Evolutionary conservation across 768 basidiomycete genomes (phyloP), one percentile per base, ranked within the genome.

Genomic region (Scleroderma bovista): DNA sequence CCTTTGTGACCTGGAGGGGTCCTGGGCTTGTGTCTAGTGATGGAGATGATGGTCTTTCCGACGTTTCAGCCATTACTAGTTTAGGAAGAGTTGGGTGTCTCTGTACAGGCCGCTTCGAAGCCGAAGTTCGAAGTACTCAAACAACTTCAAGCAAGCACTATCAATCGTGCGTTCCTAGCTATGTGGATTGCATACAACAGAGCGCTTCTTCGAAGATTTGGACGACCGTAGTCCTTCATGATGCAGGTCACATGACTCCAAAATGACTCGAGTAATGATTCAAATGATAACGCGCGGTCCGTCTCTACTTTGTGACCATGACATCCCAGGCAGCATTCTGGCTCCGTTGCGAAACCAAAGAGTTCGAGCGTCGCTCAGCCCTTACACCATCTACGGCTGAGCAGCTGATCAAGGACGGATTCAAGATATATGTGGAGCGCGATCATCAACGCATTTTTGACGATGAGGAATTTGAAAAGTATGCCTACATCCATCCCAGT

Each of bases 301-400:
- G 9, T 15, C 31, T 37, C 29, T 6, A 10, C 34, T 12, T 11
- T 26, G n/a, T 6, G n/a, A n/a, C 19, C 32, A 45, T 45, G 44
- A 9, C 44, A n/a, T 7, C 44, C 29, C 32, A 45, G 20, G 44
- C 31, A 29, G 26, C 4, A 29, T 45, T 99, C 59, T 99, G 95
- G 95, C 80, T 99, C 38, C 85, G 96, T 58, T 96, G 93, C 74
- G 96, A 99, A 75, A 96, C 85, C 66, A 99, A 98, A 69, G 79
- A 83, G 55, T 93, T 94, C 56, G 96, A 99, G 69, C 83, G 83
- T 49, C 89, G 96, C 42, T 84, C 93, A 24, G 94, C 94, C 8
- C 75, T 98, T 55, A 95, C 93, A 11, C 96, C 96, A 3, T 85
- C 88, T 20, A 94, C 90, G 0, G 83, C 94, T 58, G 91, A 88